Percentiles rank a stretch among this genome's conserved stretches.
phyloP scores from a whole-genome alignment of 176 grass and related monocot species.

The Musa itinerans region DNA sequence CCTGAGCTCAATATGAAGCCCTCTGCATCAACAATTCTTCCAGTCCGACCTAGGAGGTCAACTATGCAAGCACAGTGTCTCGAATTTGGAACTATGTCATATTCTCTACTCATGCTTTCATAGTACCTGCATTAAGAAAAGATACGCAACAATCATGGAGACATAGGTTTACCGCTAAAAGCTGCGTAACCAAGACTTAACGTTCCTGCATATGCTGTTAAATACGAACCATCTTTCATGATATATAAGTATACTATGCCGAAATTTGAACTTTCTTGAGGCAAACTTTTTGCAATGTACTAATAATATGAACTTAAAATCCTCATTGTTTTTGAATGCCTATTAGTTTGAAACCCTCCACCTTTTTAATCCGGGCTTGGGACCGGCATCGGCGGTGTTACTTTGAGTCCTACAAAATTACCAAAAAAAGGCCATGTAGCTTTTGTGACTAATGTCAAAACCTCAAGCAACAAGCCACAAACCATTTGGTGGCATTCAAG shows the following conservation, averaged over 20 bases:
- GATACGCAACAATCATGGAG: constrained; percentile 3
- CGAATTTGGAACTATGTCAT: constrained; percentile 28
- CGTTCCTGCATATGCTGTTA: not conserved
- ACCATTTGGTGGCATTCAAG: not conserved
- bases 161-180: not conserved
- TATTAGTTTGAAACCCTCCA: constrained; percentile 33
- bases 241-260: not conserved
- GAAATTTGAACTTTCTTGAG: not conserved
- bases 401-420: constrained; percentile 19
- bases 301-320: not conserved
- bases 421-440: not conserved
- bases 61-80: constrained; percentile 54
- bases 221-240: not conserved
- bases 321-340: not conserved
- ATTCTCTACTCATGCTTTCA: constrained; percentile 45
- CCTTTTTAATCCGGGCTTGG: constrained; percentile 49
- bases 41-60: constrained; percentile 49
- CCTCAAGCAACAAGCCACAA: not conserved
- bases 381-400: constrained; percentile 45
- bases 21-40: constrained; percentile 49
- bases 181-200: not conserved
- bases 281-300: not conserved
- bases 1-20: constrained; percentile 46
- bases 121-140: constrained; percentile 44
- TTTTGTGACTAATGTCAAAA: not conserved